Evolutionary conservation across 257 asterid species (phyloP).

Genomic region (Coffea eugenioides): DNA sequence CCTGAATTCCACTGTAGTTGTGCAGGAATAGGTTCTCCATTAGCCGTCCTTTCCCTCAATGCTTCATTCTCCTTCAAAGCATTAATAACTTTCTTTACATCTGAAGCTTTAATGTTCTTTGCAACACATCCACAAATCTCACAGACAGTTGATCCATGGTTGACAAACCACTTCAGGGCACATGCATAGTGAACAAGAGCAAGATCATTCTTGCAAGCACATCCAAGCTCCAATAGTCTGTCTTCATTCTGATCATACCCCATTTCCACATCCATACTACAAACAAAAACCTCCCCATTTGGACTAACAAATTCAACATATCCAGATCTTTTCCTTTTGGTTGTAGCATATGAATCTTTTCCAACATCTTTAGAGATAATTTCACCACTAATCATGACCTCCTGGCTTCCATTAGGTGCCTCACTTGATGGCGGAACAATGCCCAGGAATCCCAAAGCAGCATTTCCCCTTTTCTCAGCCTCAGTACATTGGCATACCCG

Average conservation of each 20-base stretch:
- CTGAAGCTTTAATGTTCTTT: slow-evolving; percentile 51
- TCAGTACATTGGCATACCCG: slow-evolving; percentile 90
- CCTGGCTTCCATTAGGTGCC: slow-evolving; percentile 31
- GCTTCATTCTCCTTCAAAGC: slow-evolving; percentile 73
- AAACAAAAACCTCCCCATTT: slow-evolving; percentile 75
- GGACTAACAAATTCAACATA: slow-evolving; percentile 81
- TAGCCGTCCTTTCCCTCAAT: slow-evolving; percentile 56
- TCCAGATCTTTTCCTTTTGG: slow-evolving; percentile 47
- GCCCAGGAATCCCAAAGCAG: slow-evolving; percentile 68
- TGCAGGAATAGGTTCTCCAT: slow-evolving; percentile 74
- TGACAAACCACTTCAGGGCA: slow-evolving; percentile 89
- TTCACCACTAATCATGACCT: slow-evolving; percentile 36
- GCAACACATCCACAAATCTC: slow-evolving; percentile 82
- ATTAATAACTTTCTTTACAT: slow-evolving; percentile 61
- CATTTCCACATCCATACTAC: slow-evolving; percentile 66
- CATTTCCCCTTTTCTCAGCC: slow-evolving; percentile 73
- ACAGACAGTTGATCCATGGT: slow-evolving; percentile 84
- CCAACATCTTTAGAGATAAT: slow-evolving; percentile 33
- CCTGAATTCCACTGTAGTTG: slow-evolving; percentile 39
- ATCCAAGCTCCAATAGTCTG: slow-evolving; percentile 71
- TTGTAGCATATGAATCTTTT: slow-evolving; percentile 26
- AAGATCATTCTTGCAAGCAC: slow-evolving; percentile 87
- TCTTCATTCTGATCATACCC: slow-evolving; percentile 60
- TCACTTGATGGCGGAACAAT: slow-evolving; percentile 50
- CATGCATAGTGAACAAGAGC: slow-evolving; percentile 88